Base-by-base conservation (phyloP, 345 rosid genomes). In the Populus davidiana region DNA sequence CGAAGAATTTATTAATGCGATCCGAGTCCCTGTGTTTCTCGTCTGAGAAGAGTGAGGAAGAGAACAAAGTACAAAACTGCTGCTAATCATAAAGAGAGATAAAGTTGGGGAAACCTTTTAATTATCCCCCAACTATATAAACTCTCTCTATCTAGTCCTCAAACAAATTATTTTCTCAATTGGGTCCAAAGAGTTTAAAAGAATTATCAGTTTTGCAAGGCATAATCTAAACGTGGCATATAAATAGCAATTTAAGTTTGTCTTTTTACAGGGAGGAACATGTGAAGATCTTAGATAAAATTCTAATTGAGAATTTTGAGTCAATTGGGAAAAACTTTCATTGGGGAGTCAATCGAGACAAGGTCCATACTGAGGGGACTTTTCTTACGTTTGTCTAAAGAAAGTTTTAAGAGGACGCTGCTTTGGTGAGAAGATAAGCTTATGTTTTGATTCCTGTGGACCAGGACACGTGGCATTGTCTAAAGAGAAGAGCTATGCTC, bases 401-500 rank as follows among this genome's bases (percentile, higher is more conserved):
- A 20, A 20, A 20, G 59, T 2, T 52, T 0, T 8, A 20, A 52
- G n/a, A 20, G 13, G 36, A 33, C 4, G 64, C 35, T 18, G 49
- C 69, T 77, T 77, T 21, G 47, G 13, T 38, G 38, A 39, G 63
- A 25, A 5, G 18, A 43, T 8, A 8, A 21, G 13, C 5, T 44
- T 13, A 11, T 39, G 21, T 25, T 41, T 68, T 59, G 20, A 23
- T 33, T 16, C n/a, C 14, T 38, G 50, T 65, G 70, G 75, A 64
- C 76, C 31, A n/a, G 6, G 3, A 1, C 50, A 63, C 75, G 71
- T 78, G 75, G 80, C 80, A 35, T 20, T 52, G 5, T 21, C 21
- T 27, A 31, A 20, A 29, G 44, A 36, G 4, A 52, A 2, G 78
- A 35, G 52, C 18, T 49, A 0, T 18, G 29, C 0, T 73, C 52